Evolutionary conservation across 768 basidiomycete genomes (phyloP), one percentile per base, ranked within the genome.

Genomic region (Tephrocybe rancida): DNA sequence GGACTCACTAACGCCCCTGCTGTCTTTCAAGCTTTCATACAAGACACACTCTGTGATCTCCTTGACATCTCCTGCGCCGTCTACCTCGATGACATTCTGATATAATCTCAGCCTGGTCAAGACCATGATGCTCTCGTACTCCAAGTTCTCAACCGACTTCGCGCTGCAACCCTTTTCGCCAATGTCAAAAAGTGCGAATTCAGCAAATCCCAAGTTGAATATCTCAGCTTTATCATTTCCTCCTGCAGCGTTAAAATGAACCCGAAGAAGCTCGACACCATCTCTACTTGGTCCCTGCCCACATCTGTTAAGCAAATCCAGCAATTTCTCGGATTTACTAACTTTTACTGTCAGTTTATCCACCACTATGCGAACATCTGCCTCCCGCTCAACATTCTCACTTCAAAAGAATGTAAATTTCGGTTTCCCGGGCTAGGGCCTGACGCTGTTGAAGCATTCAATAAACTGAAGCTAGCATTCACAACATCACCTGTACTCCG

Each of bases 21-120:
- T 0, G 56, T 68, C 1, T 80, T 77, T 57, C 78, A 81, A 57
- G 49, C 57, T 16, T 73, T 77, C 51, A 77, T 81, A 52, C 67
- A 76, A 24, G 70, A 73, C 48, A 68, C 69, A 10, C 63, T 80
- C 7, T 61, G 63, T 10, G 70, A 77, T 29, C 52, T 70, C 7
- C 53, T 81, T 27, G 74, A 73, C 41, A 53, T 72, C 18, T 41
- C n/a, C n/a, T 41, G 39, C 13, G 39, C 21, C 6, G 39, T 41
- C n/a, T 41, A 52, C 38, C 25, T 38, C 9, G 43, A 44, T 19
- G 24, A 38, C 24, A 48, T 48, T 26, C 47, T 48, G 2, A 38
- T 52, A 4, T 52, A 35, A 11, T 45, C 25, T 1, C n/a, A 7
- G 2, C 30, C 29, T 16, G 45, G n/a, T 14, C n/a, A 46, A 46